These are phyloP conservation scores for Hymenoscyphus repandus DNA, from an alignment of 2,329 filamentous ascomycete genomes.

Conservation along the genomic window DNA sequence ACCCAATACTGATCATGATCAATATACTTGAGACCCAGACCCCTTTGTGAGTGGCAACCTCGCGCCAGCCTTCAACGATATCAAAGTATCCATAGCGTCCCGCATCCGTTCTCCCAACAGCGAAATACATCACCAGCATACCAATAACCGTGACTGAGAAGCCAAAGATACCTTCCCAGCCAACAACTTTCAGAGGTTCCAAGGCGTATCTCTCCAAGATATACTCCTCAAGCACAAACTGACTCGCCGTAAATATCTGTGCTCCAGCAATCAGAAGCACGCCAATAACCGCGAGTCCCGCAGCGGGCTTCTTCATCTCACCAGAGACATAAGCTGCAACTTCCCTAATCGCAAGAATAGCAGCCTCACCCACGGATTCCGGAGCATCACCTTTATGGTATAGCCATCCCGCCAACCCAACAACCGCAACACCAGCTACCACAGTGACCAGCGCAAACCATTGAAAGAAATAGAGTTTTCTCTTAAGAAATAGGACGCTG, in stretches of 20 bases:
- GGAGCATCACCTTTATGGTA: constrained; percentile 53
- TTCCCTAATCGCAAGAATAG: constrained; percentile 35
- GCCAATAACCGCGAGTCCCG: constrained; percentile 70
- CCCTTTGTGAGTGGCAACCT: constrained; percentile 67
- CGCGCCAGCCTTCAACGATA: constrained; percentile 74
- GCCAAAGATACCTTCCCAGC: constrained; percentile 94
- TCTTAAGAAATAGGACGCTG: constrained; percentile 82
- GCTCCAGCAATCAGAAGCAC: constrained; percentile 88
- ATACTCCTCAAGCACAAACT: constrained; percentile 94
- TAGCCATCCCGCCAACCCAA: constrained; percentile 83
- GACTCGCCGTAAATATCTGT: constrained; percentile 93
- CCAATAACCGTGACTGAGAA: constrained; percentile 71
- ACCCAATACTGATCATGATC: constrained; percentile 98
- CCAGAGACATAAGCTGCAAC: constrained; percentile 37
- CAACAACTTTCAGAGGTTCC: constrained; percentile 78
- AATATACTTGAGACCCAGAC: constrained; percentile 75
- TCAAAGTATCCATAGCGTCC: constrained; percentile 86
- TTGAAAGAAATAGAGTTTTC: constrained; percentile 79
- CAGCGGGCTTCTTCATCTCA: constrained; percentile 44
- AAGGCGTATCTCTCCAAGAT: constrained; percentile 76
- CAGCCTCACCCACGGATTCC: constrained; percentile 28
- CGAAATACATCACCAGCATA: constrained; percentile 75
- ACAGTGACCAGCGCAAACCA: constrained; percentile 87
- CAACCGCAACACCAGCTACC: constrained; percentile 79
- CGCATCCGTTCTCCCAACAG: constrained; percentile 67